These are phyloP conservation scores for Panicum hallii DNA, from an alignment of 202 grass and related monocot species.

Conservation along the genomic window DNA sequence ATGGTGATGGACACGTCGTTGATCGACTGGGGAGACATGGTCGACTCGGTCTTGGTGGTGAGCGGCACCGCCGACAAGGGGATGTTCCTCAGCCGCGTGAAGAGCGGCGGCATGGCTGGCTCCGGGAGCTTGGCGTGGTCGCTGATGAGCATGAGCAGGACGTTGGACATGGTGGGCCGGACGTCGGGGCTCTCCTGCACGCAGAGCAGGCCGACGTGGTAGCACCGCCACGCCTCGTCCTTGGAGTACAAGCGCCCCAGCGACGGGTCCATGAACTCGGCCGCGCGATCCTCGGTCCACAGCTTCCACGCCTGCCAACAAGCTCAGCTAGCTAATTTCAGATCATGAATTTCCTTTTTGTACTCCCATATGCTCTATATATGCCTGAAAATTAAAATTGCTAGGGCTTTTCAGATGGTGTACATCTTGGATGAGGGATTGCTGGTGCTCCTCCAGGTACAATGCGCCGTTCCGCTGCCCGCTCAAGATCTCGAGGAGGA, in stretches of 20 bases:
- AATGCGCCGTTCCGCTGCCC: constrained; percentile 66
- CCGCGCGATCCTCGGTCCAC: constrained; percentile 50
- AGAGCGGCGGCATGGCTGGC: constrained; percentile 55
- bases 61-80: constrained; percentile 1
- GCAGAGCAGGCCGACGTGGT: constrained; percentile 77
- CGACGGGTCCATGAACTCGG: constrained; percentile 69
- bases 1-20: constrained; percentile 80
- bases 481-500: constrained; percentile 85
- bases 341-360: not conserved
- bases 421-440: constrained; percentile 76
- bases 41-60: constrained; percentile 50
- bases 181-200: constrained; percentile 75
- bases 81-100: constrained; percentile 29
- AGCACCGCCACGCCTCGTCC: constrained; percentile 68
- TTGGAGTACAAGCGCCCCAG: constrained; percentile 45
- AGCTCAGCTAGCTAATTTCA: not conserved
- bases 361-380: not conserved
- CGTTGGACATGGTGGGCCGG: constrained; percentile 84
- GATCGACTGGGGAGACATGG: constrained; percentile 50
- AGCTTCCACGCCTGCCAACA: constrained; percentile 66
- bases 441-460: constrained; percentile 70
- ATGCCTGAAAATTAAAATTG: too few relatives aligned
- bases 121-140: constrained; percentile 69
- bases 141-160: constrained; percentile 84
- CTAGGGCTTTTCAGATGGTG: not conserved